Evolutionary conservation across 495 filamentous ascomycete species (phyloP).

Genomic region (Penicillium daleae): DNA sequence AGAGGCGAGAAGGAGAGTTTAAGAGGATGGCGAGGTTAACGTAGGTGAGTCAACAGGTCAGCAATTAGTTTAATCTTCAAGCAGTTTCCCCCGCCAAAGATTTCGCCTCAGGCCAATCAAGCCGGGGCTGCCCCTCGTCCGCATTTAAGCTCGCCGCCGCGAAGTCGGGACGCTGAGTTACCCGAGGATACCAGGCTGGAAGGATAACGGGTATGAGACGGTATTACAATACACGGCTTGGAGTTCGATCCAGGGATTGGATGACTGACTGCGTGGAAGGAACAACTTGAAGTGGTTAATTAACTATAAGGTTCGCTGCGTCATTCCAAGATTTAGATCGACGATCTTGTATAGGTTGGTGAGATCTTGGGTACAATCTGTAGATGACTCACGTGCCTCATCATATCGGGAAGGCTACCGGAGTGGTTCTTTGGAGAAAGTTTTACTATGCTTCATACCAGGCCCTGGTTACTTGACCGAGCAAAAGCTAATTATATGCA

Average conservation of each 20-base stretch:
- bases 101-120: constrained; percentile 23
- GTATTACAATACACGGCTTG: constrained; percentile 15
- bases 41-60: constrained; percentile 27
- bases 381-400: neutral
- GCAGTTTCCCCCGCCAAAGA: constrained; percentile 20
- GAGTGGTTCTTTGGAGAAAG: neutral
- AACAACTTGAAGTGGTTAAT: neutral
- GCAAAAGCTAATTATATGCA: neutral
- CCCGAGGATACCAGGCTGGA: constrained; percentile 19
- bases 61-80: neutral
- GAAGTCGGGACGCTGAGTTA: constrained; percentile 12
- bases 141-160: constrained; percentile 20
- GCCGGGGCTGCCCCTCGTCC: constrained; percentile 17
- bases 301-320: neutral
- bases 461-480: neutral
- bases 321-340: neutral
- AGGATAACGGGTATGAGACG: neutral
- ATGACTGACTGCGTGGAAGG: too few species aligned
- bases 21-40: neutral
- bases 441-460: neutral
- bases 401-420: neutral
- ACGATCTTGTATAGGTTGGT: neutral
- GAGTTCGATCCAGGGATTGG: too few species aligned
- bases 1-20: neutral
- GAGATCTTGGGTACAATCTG: neutral